These are phyloP conservation scores for Malassezia obtusa DNA, from an alignment of 1,284 basidiomycete species.

Conservation along the genomic window DNA sequence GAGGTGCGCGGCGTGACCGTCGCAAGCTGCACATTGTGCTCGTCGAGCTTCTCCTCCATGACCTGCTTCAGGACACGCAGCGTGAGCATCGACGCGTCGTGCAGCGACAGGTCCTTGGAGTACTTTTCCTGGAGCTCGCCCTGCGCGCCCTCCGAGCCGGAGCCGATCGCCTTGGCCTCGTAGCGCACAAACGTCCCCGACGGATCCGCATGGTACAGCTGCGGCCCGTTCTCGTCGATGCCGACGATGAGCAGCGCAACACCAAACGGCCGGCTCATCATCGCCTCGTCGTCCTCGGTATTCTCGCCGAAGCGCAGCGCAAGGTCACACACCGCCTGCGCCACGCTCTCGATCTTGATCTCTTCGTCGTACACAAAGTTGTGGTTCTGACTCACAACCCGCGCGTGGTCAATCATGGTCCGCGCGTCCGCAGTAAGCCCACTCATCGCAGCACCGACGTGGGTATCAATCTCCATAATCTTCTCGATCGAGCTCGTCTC, in stretches of 20 bases:
- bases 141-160: slow-evolving; percentile 94
- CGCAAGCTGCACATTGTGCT: slow-evolving; percentile 94
- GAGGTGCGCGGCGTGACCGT: slow-evolving; percentile 48
- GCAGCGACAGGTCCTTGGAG: slow-evolving; percentile 79
- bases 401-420: slow-evolving; percentile 99
- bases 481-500: slow-evolving; percentile 96
- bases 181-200: slow-evolving; percentile 97
- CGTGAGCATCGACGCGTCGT: slow-evolving; percentile 76
- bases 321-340: slow-evolving; percentile 95
- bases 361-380: slow-evolving; percentile 91
- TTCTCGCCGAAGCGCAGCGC: slow-evolving; percentile 96
- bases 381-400: slow-evolving; percentile 82
- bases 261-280: slow-evolving; percentile 84
- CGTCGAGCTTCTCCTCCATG: slow-evolving; percentile 98
- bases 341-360: slow-evolving; percentile 73
- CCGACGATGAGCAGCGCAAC: slow-evolving; percentile 95
- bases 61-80: slow-evolving; percentile 92
- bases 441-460: slow-evolving; percentile 96
- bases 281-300: slow-evolving; percentile 85
- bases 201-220: slow-evolving; percentile 87
- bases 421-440: slow-evolving; percentile 94
- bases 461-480: slow-evolving; percentile 97
- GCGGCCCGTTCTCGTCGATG: slow-evolving; percentile 88
- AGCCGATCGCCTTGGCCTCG: slow-evolving; percentile 96
- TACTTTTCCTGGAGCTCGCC: slow-evolving; percentile 94